phyloP scores from a whole-genome alignment of 495 filamentous ascomycete genomes.

The Cryomyces minteri region DNA sequence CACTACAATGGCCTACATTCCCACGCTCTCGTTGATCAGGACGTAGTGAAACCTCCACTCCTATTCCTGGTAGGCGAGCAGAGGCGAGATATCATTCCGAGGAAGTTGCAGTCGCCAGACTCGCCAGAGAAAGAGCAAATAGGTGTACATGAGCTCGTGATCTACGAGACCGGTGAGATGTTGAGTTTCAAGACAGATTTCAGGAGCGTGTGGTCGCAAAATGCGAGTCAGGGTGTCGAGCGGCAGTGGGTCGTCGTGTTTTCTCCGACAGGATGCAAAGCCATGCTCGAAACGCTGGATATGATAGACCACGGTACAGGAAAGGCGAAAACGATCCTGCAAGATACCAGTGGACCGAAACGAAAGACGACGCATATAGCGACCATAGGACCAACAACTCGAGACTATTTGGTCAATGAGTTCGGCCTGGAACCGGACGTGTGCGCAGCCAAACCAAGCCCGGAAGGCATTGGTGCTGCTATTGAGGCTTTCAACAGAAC shows the following conservation, averaged over 20 bases:
- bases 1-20: conserved; percentile 35
- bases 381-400: conserved; percentile 88
- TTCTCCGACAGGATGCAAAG: conserved; percentile 73
- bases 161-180: conserved; percentile 77
- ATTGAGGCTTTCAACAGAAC: conserved; percentile 3
- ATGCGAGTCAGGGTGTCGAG: conserved; percentile 10
- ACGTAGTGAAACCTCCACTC: conserved; percentile 28
- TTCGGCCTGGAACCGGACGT: conserved; percentile 67
- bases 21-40: background rate
- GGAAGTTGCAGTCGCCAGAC: conserved; percentile 38
- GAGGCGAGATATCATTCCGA: conserved; percentile 73
- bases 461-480: conserved; percentile 57
- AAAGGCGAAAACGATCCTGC: conserved; percentile 10
- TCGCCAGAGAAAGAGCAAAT: conserved; percentile 29
- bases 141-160: conserved; percentile 52
- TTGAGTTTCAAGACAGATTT: conserved; percentile 54
- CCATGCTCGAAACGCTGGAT: conserved; percentile 51
- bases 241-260: conserved; percentile 80
- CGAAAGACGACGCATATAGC: conserved; percentile 39
- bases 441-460: conserved; percentile 62
- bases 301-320: conserved; percentile 31
- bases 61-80: conserved; percentile 82
- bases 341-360: conserved; percentile 2
- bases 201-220: conserved; percentile 22
- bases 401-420: conserved; percentile 44